Conservation (phyloP, 148 eudicot genomes). For the Beta vulgaris region DNA sequence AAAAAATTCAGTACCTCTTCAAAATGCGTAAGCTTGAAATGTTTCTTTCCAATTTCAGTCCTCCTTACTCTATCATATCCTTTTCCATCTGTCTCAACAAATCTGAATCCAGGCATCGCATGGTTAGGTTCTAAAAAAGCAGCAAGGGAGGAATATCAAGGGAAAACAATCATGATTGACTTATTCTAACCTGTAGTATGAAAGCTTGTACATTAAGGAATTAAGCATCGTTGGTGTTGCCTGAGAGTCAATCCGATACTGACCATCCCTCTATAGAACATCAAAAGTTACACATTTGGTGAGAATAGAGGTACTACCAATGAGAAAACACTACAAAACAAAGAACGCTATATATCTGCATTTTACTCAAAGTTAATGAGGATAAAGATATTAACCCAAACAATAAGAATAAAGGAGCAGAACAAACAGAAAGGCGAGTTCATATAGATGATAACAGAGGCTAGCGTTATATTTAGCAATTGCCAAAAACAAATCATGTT, state of each 20-base stretch:
- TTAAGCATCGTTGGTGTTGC: constrained; percentile 97
- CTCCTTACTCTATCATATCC: constrained; percentile 85
- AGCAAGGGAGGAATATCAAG: background rate
- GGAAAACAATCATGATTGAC: background rate
- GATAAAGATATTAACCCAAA: background rate
- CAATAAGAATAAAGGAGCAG: background rate
- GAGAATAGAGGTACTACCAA: background rate
- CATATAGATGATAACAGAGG: background rate
- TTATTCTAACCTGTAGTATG: constrained; percentile 71
- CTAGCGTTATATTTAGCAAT: background rate
- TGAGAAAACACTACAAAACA: background rate
- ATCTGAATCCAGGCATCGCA: constrained; percentile 42
- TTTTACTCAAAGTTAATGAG: background rate
- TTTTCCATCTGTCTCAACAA: constrained; percentile 95
- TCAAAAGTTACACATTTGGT: constrained; percentile 17
- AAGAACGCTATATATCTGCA: background rate
- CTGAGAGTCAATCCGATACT: constrained; percentile 85
- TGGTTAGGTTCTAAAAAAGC: background rate
- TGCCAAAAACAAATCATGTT: background rate
- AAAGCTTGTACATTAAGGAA: constrained; percentile 91
- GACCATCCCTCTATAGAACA: constrained; percentile 77
- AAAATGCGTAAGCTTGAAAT: constrained; percentile 82
- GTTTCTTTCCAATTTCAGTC: constrained; percentile 95
- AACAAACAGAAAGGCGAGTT: background rate
- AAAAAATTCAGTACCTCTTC: constrained; percentile 66